These are phyloP conservation scores for Saccharomycopsis guyanensis DNA, from an alignment of 805 yeast genomes.

Conservation along the genomic window DNA sequence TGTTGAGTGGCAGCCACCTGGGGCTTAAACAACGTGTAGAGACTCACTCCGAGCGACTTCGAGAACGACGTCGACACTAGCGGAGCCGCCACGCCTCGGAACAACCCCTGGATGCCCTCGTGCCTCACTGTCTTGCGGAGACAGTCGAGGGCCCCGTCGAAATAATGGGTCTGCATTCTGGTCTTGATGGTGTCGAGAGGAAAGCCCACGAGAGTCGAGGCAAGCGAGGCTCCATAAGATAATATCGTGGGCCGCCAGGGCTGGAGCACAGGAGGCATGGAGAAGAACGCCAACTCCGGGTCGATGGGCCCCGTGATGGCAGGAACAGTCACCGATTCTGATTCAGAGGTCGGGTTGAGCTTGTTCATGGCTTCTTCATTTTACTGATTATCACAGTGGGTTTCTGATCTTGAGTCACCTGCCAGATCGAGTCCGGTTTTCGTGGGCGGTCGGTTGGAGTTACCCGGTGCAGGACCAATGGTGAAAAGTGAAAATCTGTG, in stretches of 20 bases:
- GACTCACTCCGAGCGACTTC: constrained; percentile 56
- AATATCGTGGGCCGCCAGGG: constrained; percentile 52
- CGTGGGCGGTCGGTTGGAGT: too few relatives aligned
- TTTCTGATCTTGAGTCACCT: too few relatives aligned
- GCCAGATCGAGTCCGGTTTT: too few relatives aligned
- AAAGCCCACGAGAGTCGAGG: constrained; percentile 65
- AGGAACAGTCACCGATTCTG: constrained; percentile 29
- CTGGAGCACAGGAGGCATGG: constrained; percentile 38
- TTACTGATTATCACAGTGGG: too few relatives aligned
- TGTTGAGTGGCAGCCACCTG: constrained; percentile 9
- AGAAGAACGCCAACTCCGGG: constrained; percentile 34
- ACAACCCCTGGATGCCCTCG: constrained; percentile 69
- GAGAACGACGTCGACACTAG: constrained; percentile 57
- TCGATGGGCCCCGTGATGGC: constrained; percentile 54
- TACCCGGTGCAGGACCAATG: too few relatives aligned
- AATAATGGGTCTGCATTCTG: constrained; percentile 72
- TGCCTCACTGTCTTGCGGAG: constrained; percentile 42
- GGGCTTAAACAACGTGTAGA: constrained; percentile 52
- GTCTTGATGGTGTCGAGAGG: constrained; percentile 86
- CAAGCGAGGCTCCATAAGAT: constrained; percentile 57
- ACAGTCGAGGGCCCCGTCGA: constrained; percentile 50
- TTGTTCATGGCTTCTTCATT: too few relatives aligned
- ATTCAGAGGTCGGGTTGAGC: background rate
- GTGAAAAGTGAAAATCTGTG: too few relatives aligned
- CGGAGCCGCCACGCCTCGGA: constrained; percentile 73